Evolutionary conservation across 345 rosid species (phyloP).

Genomic region (Bruguiera gymnorhiza): DNA sequence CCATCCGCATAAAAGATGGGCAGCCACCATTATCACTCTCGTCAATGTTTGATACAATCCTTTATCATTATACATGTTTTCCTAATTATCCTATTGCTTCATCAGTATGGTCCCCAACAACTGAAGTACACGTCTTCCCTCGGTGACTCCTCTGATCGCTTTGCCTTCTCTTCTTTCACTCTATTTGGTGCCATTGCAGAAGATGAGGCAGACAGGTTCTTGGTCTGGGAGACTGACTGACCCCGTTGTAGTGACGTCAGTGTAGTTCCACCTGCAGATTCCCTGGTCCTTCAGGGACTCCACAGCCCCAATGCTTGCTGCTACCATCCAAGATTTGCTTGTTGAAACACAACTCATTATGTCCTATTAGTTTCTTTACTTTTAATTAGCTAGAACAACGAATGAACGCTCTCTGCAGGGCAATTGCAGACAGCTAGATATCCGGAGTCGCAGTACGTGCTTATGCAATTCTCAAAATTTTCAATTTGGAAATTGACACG

Average conservation of each 20-base stretch:
- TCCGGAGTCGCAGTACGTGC: too few relatives aligned
- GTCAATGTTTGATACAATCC: too few relatives aligned
- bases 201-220: slow-evolving; percentile 14
- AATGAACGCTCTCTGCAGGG: too few relatives aligned
- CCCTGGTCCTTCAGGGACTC: slow-evolving; percentile 45
- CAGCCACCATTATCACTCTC: too few relatives aligned
- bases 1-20: too few relatives aligned
- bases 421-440: too few relatives aligned
- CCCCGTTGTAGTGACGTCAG: slow-evolving; percentile 18
- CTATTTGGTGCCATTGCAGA: slow-evolving; percentile 5
- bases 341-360: slow-evolving; percentile 20
- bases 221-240: slow-evolving; percentile 9
- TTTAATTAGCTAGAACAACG: too few relatives aligned
- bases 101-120: slow-evolving; percentile 17
- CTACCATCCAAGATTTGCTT: slow-evolving; percentile 39
- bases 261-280: slow-evolving; percentile 42
- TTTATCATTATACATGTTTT: too few relatives aligned
- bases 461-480: too few relatives aligned
- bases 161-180: slow-evolving; percentile 7
- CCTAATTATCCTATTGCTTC: background rate
- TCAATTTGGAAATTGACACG: too few relatives aligned
- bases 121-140: slow-evolving; percentile 17
- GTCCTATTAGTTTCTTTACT: too few relatives aligned
- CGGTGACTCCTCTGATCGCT: slow-evolving; percentile 17
- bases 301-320: slow-evolving; percentile 34